These are phyloP conservation scores for Diaporthe aspalathi DNA, from an alignment of 2,329 filamentous ascomycete genomes.

Conservation along the genomic window DNA sequence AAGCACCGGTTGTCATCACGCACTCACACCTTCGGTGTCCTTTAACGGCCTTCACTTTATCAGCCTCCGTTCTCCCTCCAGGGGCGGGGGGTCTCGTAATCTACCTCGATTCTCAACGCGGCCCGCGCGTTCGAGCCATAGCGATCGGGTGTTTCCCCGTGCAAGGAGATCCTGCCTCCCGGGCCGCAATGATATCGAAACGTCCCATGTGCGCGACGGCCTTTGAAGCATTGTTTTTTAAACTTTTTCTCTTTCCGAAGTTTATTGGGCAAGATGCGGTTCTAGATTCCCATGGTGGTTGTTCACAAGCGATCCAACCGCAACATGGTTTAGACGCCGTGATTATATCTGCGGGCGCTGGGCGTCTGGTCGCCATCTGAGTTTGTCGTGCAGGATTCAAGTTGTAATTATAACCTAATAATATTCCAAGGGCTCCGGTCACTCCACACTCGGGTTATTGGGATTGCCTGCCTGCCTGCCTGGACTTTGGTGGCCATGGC, in stretches of 20 bases:
- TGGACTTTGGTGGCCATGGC: background rate
- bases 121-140: background rate
- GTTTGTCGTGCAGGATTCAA: background rate
- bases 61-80: background rate
- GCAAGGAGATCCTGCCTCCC: constrained; percentile 1
- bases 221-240: background rate
- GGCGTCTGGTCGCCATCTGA: background rate
- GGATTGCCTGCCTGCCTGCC: background rate
- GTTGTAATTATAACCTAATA: background rate
- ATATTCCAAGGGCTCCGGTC: background rate
- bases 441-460: background rate
- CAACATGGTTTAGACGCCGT: background rate
- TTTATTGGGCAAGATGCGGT: background rate
- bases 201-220: background rate
- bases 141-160: background rate
- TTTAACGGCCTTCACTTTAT: background rate
- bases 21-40: too few species aligned
- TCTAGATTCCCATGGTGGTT: constrained; percentile 18
- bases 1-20: too few species aligned
- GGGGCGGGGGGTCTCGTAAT: too few species aligned
- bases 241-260: background rate
- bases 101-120: too few species aligned
- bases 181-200: constrained; percentile 14
- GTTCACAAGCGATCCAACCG: constrained; percentile 6
- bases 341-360: background rate